Percentiles rank a stretch among this genome's conserved stretches.
Conservation (phyloP, 176 grass and related monocot species). For the Aegilops umbellulata region DNA sequence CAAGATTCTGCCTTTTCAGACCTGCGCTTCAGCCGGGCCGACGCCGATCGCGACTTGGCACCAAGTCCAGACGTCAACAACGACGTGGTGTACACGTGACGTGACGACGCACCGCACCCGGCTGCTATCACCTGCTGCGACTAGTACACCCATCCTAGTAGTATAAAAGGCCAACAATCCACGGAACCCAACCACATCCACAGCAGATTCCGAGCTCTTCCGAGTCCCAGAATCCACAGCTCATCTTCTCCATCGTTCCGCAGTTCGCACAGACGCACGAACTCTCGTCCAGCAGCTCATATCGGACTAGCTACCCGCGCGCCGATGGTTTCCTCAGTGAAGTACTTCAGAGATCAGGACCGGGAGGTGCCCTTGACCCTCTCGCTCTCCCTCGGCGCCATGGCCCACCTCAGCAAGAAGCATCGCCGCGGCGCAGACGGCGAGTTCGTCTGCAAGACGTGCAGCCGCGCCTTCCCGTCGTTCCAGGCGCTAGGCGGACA, state of each 20-base stretch:
- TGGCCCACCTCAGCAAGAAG: neutral
- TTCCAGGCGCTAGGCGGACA: constrained; percentile 68
- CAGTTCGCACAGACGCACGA: too few species aligned
- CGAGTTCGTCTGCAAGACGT: neutral
- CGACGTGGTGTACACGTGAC: neutral
- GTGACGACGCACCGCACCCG: neutral
- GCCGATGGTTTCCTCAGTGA: neutral
- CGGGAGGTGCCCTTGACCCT: constrained; percentile 10
- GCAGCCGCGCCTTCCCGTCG: constrained; percentile 1
- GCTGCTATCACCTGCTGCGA: neutral
- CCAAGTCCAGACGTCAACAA: neutral
- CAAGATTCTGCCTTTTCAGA: neutral
- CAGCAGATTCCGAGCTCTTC: neutral
- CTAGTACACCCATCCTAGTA: neutral
- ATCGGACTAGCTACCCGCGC: neutral
- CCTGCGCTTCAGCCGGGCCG: neutral
- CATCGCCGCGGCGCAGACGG: neutral
- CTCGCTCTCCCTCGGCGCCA: constrained; percentile 12
- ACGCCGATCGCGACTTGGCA: neutral
- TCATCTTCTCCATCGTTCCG: neutral
- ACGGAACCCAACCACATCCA: neutral
- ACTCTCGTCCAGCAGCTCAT: neutral
- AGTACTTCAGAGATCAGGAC: constrained; percentile 18
- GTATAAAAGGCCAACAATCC: neutral
- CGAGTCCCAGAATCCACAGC: neutral